Evolutionary conservation across 768 basidiomycete species (phyloP).

Genomic region (Auricularia heimuer): DNA sequence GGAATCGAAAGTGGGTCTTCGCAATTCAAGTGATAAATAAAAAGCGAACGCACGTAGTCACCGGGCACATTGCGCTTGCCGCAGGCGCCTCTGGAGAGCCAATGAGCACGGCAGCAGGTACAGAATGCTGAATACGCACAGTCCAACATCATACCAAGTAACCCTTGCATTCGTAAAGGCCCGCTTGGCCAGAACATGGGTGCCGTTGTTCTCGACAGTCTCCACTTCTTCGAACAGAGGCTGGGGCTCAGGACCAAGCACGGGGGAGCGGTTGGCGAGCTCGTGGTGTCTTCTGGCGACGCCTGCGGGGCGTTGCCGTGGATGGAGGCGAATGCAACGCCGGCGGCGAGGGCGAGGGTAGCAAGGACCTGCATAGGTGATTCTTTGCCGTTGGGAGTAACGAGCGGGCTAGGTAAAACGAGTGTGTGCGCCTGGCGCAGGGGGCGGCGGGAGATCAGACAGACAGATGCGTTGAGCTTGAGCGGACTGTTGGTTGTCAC

Average conservation of each 20-base stretch:
- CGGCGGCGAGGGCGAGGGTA: not conserved
- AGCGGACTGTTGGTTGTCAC: too few species aligned
- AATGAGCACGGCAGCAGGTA: slow-evolving; percentile 6
- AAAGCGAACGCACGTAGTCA: slow-evolving; percentile 34
- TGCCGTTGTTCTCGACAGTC: not conserved
- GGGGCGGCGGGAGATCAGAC: too few species aligned
- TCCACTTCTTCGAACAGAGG: slow-evolving; percentile 15
- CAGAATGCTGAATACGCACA: slow-evolving; percentile 24
- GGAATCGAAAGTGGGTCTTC: slow-evolving; percentile 1
- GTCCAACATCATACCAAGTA: slow-evolving; percentile 48
- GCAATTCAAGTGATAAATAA: not conserved
- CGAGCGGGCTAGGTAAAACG: too few species aligned
- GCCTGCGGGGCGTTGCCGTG: not conserved
- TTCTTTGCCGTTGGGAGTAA: slow-evolving; percentile 15
- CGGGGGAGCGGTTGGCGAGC: slow-evolving; percentile 37
- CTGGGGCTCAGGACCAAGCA: slow-evolving; percentile 30
- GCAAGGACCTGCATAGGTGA: slow-evolving; percentile 36
- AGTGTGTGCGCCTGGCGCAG: too few species aligned
- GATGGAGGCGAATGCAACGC: too few species aligned
- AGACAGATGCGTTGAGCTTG: too few species aligned
- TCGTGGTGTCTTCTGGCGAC: slow-evolving; percentile 29
- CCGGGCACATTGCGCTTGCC: slow-evolving; percentile 28
- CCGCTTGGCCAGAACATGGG: not conserved
- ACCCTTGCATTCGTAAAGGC: slow-evolving; percentile 28
- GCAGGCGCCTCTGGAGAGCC: slow-evolving; percentile 42